Percentiles rank a stretch among this genome's conserved stretches.
phyloP scores from a whole-genome alignment of 2,329 filamentous ascomycete species.

The Myriosclerotinia scirpicola region DNA sequence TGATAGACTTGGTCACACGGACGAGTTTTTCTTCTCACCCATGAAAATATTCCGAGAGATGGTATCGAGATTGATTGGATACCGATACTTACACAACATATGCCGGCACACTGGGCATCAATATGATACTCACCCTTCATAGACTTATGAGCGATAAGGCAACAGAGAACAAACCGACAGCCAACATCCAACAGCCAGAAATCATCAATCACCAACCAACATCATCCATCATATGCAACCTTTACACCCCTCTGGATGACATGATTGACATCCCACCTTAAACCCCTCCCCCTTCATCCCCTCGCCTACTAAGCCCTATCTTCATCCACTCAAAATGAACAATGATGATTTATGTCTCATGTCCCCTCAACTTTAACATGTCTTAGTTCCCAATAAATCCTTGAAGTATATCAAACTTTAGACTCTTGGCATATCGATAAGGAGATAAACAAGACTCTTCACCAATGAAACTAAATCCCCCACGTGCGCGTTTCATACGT shows the following conservation, averaged over 20 bases:
- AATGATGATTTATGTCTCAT: not conserved
- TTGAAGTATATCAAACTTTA: conserved; percentile 2
- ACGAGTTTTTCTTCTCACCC: conserved; percentile 1
- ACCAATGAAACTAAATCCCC: conserved; percentile 7
- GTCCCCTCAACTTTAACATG: not conserved
- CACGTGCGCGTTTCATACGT: conserved; percentile 21
- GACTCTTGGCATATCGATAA: conserved; percentile 20
- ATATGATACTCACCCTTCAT: not conserved
- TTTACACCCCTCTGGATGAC: not conserved
- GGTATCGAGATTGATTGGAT: conserved; percentile 9
- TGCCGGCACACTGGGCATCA: not conserved
- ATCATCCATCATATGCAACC: not conserved
- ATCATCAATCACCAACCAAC: not conserved
- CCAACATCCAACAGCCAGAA: not conserved
- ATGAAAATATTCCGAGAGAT: not conserved
- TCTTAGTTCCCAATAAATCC: conserved; percentile 3
- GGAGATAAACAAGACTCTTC: conserved; percentile 14
- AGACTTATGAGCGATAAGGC: not conserved
- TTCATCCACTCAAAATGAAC: conserved; percentile 1
- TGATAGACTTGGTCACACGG: conserved; percentile 14
- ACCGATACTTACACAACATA: not conserved
- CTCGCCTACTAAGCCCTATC: conserved; percentile 20
- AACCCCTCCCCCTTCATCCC: not conserved
- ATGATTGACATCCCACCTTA: not conserved
- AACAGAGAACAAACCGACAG: not conserved